A percentile compares a stretch with the other conserved stretches of the same genome.
phyloP scores from a whole-genome alignment of 176 grass and related monocot genomes.

The Ananas comosus region DNA sequence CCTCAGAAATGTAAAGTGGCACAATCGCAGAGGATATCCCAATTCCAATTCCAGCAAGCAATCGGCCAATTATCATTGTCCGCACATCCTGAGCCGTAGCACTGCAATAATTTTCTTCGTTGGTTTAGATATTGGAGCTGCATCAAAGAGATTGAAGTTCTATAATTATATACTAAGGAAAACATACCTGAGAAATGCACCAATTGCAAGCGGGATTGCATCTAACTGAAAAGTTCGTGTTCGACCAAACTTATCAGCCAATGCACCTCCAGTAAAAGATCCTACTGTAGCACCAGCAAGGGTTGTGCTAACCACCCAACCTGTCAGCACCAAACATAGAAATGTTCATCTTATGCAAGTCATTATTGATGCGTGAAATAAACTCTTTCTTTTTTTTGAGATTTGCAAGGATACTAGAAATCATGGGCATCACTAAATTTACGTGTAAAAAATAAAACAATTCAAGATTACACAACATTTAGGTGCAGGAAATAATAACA shows the following conservation, averaged over 20 bases:
- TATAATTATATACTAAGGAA: constrained; percentile 4
- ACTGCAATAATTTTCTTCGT: constrained; percentile 27
- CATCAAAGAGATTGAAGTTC: constrained; percentile 7
- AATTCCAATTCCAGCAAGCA: constrained; percentile 92
- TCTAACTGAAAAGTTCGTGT: constrained; percentile 91
- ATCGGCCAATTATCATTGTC: constrained; percentile 84
- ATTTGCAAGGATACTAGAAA: neutral
- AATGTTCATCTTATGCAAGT: neutral
- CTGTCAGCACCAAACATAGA: constrained; percentile 25
- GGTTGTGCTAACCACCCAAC: constrained; percentile 88
- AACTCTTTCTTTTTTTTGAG: neutral
- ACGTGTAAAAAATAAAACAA: too few species aligned
- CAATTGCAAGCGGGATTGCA: constrained; percentile 68
- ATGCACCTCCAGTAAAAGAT: constrained; percentile 84
- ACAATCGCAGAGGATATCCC: constrained; percentile 95
- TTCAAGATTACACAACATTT: neutral
- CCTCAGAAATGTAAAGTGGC: constrained; percentile 99
- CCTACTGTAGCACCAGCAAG: constrained; percentile 88
- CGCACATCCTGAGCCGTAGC: constrained; percentile 86
- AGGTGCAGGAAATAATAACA: neutral
- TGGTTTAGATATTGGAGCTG: constrained; percentile 9
- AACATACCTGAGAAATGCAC: constrained; percentile 80
- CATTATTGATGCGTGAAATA: neutral
- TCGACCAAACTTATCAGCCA: constrained; percentile 94
- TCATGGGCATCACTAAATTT: too few species aligned